phyloP scores from a whole-genome alignment of 208 protist genomes.

The Leptomonas seymouri region DNA sequence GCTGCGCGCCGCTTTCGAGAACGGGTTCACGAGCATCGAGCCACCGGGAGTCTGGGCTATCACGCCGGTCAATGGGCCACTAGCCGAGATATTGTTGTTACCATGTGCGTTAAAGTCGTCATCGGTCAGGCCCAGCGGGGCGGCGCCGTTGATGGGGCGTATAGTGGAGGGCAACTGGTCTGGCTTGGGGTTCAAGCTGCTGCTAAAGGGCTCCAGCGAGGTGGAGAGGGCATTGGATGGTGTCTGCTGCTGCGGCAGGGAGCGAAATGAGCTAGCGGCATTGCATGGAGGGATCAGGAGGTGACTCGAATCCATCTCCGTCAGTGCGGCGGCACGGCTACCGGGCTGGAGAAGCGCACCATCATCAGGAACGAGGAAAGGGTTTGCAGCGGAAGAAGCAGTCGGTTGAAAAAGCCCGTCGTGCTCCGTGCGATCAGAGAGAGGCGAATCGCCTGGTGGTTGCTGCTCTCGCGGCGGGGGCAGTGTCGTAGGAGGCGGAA shows the following conservation, averaged over 20 bases:
- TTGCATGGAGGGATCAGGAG: too few relatives aligned
- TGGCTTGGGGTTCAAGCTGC: background rate
- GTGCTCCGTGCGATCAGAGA: background rate
- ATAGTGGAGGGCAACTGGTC: background rate
- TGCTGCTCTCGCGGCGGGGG: background rate
- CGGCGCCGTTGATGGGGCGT: conserved; percentile 6
- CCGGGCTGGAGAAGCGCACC: background rate
- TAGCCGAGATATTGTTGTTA: conserved; percentile 6
- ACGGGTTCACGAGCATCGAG: conserved; percentile 27
- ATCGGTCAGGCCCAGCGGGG: conserved; percentile 2
- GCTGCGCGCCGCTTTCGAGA: conserved; percentile 23
- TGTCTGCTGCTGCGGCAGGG: conserved; percentile 6
- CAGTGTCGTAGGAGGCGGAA: background rate
- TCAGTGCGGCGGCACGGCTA: background rate
- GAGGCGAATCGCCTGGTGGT: background rate
- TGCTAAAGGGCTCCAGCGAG: conserved; percentile 9
- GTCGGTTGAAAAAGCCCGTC: background rate
- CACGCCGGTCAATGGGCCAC: background rate
- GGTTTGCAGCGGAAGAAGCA: conserved; percentile 18
- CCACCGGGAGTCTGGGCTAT: conserved; percentile 13
- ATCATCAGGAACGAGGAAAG: conserved; percentile 10
- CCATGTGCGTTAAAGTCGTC: conserved; percentile 1
- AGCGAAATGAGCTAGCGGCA: background rate
- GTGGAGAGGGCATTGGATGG: conserved; percentile 5
- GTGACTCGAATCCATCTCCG: too few relatives aligned